Conservation (phyloP, 495 filamentous ascomycete species). For the Oleoguttula mirabilis region DNA sequence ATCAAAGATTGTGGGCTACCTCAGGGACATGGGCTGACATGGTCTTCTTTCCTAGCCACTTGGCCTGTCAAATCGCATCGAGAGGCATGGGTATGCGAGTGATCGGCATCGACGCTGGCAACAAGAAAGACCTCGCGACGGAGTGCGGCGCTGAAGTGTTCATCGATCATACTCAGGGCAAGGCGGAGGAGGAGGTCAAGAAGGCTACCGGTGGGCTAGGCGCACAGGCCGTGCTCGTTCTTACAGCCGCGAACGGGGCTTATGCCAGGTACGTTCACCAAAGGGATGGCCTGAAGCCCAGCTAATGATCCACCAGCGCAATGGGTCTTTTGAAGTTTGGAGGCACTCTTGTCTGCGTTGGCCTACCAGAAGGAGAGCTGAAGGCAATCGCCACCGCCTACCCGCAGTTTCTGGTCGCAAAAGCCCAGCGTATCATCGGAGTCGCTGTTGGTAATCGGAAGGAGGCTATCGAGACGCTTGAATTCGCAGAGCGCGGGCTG, state of each 20-base stretch:
- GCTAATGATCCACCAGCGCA: background rate
- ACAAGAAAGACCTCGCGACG: conserved; percentile 48
- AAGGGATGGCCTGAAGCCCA: background rate
- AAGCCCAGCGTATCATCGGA: conserved; percentile 46
- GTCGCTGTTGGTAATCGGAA: conserved; percentile 51
- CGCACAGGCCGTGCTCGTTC: conserved; percentile 51
- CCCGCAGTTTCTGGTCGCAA: conserved; percentile 39
- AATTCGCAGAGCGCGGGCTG: conserved; percentile 50
- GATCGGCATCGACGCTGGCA: conserved; percentile 55
- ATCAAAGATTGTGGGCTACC: no score
- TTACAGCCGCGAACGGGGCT: conserved; percentile 51
- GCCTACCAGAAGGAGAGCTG: conserved; percentile 51
- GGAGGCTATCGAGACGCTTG: conserved; percentile 55
- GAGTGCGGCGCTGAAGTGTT: conserved; percentile 56
- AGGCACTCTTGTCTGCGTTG: conserved; percentile 54
- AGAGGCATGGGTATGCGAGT: conserved; percentile 54
- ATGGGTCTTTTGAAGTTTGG: conserved; percentile 47
- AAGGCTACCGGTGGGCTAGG: conserved; percentile 50
- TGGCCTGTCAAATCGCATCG: conserved; percentile 52
- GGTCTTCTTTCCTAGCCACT: conserved; percentile 26
- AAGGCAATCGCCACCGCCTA: conserved; percentile 45
- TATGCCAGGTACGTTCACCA: conserved; percentile 34
- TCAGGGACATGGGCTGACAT: no score
- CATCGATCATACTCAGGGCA: conserved; percentile 49
- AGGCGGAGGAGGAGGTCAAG: conserved; percentile 42